Percentiles rank a stretch among this genome's conserved stretches.
These are phyloP conservation scores for Acanthamoeba royreba DNA, from an alignment of 208 protist species.

Conservation along the genomic window DNA sequence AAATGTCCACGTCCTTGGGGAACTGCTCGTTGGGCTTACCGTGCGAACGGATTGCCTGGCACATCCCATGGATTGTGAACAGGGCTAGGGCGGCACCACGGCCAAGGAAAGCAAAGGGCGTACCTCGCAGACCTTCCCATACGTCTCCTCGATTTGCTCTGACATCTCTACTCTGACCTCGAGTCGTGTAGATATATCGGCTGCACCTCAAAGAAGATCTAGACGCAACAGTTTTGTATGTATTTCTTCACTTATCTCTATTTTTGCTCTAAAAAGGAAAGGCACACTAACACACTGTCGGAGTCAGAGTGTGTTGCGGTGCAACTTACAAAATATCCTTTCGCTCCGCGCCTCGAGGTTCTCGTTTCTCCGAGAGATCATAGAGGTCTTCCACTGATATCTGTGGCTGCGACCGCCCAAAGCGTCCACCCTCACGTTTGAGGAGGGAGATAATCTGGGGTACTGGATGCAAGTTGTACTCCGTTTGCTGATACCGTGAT, in stretches of 20 bases:
- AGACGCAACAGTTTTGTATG: too few relatives aligned
- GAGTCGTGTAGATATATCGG: too few relatives aligned
- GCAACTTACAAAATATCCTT: conserved; percentile 26
- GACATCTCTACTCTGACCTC: too few relatives aligned
- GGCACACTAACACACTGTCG: too few relatives aligned
- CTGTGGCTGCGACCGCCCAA: not conserved
- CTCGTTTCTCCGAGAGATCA: not conserved
- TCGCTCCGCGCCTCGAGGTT: not conserved
- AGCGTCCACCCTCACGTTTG: not conserved
- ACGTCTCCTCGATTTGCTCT: too few relatives aligned
- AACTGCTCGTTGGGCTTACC: not conserved
- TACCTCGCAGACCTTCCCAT: too few relatives aligned
- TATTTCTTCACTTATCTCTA: not conserved
- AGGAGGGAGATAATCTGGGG: not conserved
- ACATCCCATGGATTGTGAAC: not conserved
- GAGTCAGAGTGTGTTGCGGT: too few relatives aligned
- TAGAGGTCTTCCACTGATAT: conserved; percentile 8
- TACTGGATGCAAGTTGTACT: conserved; percentile 25
- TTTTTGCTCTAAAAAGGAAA: not conserved
- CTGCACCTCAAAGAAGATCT: too few relatives aligned
- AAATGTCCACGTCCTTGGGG: not conserved
- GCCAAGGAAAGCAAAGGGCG: too few relatives aligned
- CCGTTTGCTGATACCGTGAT: conserved; percentile 13
- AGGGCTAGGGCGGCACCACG: not conserved
- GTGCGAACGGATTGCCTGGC: not conserved